Evolutionary conservation across 1,284 basidiomycete genomes (phyloP), one percentile per base, ranked within the genome.

Genomic region (Ceratobasidium sp.): DNA sequence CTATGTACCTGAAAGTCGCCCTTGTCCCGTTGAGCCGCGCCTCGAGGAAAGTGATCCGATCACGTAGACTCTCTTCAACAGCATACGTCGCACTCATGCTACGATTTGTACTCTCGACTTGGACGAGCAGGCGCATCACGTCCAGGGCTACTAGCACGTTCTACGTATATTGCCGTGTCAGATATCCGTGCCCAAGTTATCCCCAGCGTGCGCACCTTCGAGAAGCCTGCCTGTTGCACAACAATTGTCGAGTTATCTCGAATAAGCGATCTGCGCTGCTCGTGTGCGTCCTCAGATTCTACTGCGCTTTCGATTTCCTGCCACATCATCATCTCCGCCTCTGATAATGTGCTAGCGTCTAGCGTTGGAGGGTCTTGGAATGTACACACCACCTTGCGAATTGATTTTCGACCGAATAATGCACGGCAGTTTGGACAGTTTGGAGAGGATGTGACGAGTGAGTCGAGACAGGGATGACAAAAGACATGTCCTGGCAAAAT

Each of bases 391-490:
- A 67, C 41, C 41, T 44, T 67, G 1, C 50, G 64, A 21, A 67
- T 46, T 0, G 32, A 35, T 2, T 41, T n/a, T 2, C 23, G 11
- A 8, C n/a, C 30, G 23, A 43, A 67, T 3, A 21, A 11, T 9
- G 52, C 23, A 11, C 64, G 64, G 38, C 64, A 67, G 52, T 41
- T 67, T 14, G 64, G 64, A 57, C 64, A 67, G 23, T 32, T 67
- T 14, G 26, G 64, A 13, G 52, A 43, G 2, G 64, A 55, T 16
- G 7, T n/a, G n/a, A n/a, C 35, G 14, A 67, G 50, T 9, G 64
- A 44, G 14, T 54, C 64, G 26, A 67, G 64, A n/a, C 64, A 67
- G 21, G 52, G 26, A 13, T 38, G 64, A 32, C 64, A 67, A 28
- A 55, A 67, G 28, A 67, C 64, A 38, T 67, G 64, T 30, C 64